Base-by-base conservation (phyloP, 305 asterid genomes). In the Salvia sclarea region DNA sequence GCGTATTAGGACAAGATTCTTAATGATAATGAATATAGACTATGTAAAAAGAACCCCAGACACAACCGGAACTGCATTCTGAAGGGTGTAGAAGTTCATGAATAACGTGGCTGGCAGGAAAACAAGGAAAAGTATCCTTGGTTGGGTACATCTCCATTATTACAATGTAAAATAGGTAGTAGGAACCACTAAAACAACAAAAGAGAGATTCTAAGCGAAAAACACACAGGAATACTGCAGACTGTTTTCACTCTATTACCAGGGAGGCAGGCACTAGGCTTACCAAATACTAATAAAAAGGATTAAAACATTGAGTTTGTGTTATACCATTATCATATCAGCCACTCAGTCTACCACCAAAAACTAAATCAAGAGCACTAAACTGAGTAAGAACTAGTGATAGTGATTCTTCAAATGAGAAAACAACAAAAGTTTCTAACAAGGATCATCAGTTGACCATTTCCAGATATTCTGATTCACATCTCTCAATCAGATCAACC, bases 341-440 rank as follows among this genome's bases (percentile, higher is more conserved):
- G 45, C 37, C 50, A 30, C 69, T 62, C 65, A 63, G 59, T 40
- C 61, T 41, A 71, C 60, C 43, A 54, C 43, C 18, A 54, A 45
- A 54, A 30, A 24, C 31, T 70, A 58, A 21, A 49, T 14, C 31
- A 31, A 43, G 62, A 37, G 13, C 28, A 37, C 24, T 17, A 9
- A 8, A 8, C 3, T 50, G 6, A 41, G 45, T 20, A 50, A 66
- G 61, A 12, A 20, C 8, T 8, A n/a, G n/a, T 18, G 2, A 47
- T 12, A 49, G 21, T 48, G 70, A 48, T 17, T 64, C 70, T 31
- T 47, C 22, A 6, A 48, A 50, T 7, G 10, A 18, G 21, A 35
- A 37, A 21, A 10, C 25, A 21, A n/a, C 28, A 67, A 24, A 16
- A 44, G 0, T 53, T 25, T 56, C 41, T 22, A 58, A 58, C 60